Evolutionary conservation across 805 yeast species (phyloP).

Genomic region (Tetrapisispora namnaoensis): DNA sequence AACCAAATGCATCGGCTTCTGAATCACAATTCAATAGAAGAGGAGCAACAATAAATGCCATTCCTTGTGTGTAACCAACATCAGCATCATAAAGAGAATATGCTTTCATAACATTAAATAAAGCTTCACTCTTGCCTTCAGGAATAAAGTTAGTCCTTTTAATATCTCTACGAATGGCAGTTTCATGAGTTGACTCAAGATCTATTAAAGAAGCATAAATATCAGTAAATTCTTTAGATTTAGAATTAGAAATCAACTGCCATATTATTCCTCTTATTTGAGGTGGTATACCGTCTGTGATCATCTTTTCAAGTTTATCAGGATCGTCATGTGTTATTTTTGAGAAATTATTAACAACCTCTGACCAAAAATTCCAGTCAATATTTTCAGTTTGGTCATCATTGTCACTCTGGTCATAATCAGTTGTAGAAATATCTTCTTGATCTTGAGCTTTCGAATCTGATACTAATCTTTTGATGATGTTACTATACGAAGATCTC

Average conservation of each 20-base stretch:
- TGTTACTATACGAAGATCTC: conserved; percentile 24
- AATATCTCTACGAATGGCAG: conserved; percentile 71
- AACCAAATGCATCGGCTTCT: conserved; percentile 77
- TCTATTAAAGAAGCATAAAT: conserved; percentile 35
- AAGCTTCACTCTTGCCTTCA: conserved; percentile 46
- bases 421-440: conserved; percentile 24
- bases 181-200: conserved; percentile 55
- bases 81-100: conserved; percentile 82
- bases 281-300: conserved; percentile 71
- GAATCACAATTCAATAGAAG: conserved; percentile 54
- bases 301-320: conserved; percentile 45
- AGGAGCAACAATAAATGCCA: conserved; percentile 90
- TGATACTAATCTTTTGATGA: conserved; percentile 7
- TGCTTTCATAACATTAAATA: conserved; percentile 69
- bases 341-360: conserved; percentile 69
- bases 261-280: conserved; percentile 84
- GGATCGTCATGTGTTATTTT: conserved; percentile 54
- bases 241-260: conserved; percentile 81
- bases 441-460: conserved; percentile 10
- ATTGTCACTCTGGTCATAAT: conserved; percentile 27
- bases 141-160: conserved; percentile 78
- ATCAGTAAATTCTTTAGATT: conserved; percentile 40
- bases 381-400: background rate
- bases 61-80: conserved; percentile 96
- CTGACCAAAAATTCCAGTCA: conserved; percentile 86